A percentile compares a stretch with the other conserved stretches of the same genome.
Conservation (phyloP, 192 early-diverging fungal species). For the Linnemannia exigua region DNA sequence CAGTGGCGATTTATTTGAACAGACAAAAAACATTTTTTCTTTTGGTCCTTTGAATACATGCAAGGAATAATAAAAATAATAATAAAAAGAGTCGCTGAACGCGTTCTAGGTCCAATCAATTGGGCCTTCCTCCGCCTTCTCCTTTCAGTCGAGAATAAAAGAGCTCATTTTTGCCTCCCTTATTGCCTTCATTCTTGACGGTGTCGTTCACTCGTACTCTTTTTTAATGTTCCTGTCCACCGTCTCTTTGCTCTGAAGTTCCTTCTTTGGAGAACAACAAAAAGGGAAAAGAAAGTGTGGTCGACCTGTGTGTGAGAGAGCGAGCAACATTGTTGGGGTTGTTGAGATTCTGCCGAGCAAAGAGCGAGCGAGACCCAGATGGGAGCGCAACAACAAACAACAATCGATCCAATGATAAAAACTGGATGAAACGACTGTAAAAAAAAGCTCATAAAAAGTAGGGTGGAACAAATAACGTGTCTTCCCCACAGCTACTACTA, state of each 20-base stretch:
- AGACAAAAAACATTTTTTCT: not conserved
- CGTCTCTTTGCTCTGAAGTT: not conserved
- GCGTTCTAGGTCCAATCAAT: not conserved
- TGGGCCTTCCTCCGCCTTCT: not conserved
- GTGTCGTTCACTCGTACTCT: not conserved
- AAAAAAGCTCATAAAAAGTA: constrained; percentile 5
- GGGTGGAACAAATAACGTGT: constrained; percentile 13
- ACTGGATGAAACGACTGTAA: not conserved
- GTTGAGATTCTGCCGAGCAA: constrained; percentile 28
- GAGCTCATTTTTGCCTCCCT: not conserved
- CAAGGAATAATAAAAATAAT: not conserved
- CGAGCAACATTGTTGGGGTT: not conserved
- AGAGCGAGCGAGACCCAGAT: constrained; percentile 10
- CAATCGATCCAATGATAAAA: not conserved
- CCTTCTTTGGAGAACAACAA: not conserved
- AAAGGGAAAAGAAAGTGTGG: too few relatives aligned
- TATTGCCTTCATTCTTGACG: not conserved
- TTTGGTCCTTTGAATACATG: not conserved
- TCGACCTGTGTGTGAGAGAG: too few relatives aligned
- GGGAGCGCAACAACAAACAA: not conserved
- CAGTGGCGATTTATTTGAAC: not conserved
- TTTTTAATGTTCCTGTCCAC: not conserved
- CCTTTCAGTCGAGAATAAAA: not conserved
- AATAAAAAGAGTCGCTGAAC: not conserved
- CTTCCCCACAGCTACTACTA: constrained; percentile 23